phyloP scores from a whole-genome alignment of 2,329 filamentous ascomycete genomes.

The Pleomassaria siparia region DNA sequence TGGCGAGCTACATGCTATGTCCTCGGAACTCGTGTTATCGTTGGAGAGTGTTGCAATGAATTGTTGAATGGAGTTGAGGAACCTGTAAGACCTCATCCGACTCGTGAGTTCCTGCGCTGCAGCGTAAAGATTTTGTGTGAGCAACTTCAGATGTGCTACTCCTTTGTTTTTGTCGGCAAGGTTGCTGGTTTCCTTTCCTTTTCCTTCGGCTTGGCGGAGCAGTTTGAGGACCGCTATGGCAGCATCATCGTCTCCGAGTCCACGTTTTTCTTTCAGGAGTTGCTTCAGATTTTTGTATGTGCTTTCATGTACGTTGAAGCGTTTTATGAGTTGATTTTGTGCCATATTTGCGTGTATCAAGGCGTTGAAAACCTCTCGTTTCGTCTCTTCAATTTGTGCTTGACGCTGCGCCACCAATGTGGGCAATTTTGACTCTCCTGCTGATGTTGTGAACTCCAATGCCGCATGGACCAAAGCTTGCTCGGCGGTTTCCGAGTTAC shows the following conservation, averaged over 20 bases:
- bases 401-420: constrained; percentile 17
- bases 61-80: constrained; percentile 19
- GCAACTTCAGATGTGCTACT: constrained; percentile 16
- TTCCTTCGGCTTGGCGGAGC: constrained; percentile 13
- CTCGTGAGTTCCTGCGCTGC: constrained; percentile 20
- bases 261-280: constrained; percentile 16
- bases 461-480: constrained; percentile 56
- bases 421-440: constrained; percentile 17
- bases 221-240: constrained; percentile 8
- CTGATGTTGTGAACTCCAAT: constrained; percentile 20
- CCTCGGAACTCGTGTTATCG: not conserved
- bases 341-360: constrained; percentile 22
- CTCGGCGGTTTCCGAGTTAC: constrained; percentile 50
- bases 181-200: constrained; percentile 6
- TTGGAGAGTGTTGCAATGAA: constrained; percentile 10
- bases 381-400: constrained; percentile 12
- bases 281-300: constrained; percentile 16
- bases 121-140: constrained; percentile 21
- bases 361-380: constrained; percentile 15
- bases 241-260: constrained; percentile 26
- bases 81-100: constrained; percentile 23
- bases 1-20: constrained; percentile 17
- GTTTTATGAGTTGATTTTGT: not conserved
- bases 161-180: constrained; percentile 1
- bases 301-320: not conserved